Percentiles rank a stretch among this genome's conserved stretches.
phyloP scores from a whole-genome alignment of 225 moss, liverwort and hornwort genomes.

The Anthoceros angustus region DNA sequence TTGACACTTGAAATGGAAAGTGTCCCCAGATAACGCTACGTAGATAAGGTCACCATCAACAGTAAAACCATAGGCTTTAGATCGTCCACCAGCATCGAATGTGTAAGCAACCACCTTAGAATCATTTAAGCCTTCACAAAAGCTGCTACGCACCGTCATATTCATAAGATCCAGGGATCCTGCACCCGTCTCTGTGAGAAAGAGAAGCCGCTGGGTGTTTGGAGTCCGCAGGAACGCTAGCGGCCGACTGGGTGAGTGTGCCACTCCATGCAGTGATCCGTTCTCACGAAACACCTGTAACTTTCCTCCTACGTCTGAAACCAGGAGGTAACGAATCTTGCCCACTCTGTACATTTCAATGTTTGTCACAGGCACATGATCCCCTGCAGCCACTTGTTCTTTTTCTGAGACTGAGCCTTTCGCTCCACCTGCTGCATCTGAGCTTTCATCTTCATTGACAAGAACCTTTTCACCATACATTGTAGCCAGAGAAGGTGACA shows the following conservation, averaged over 20 bases:
- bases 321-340: conserved; percentile 69
- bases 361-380: conserved; percentile 26
- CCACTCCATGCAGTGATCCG: conserved; percentile 51
- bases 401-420: conserved; percentile 6
- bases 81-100: conserved; percentile 61
- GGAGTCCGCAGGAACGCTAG: conserved; percentile 68
- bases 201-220: conserved; percentile 61
- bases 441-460: background rate
- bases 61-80: conserved; percentile 74
- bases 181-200: conserved; percentile 59
- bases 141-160: conserved; percentile 64
- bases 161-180: conserved; percentile 72
- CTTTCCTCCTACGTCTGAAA: conserved; percentile 52
- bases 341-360: conserved; percentile 80
- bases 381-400: conserved; percentile 8
- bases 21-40: conserved; percentile 75
- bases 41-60: conserved; percentile 61
- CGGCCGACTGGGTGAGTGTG: conserved; percentile 59
- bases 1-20: conserved; percentile 66
- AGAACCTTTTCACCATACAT: conserved; percentile 15
- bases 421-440: background rate
- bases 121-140: conserved; percentile 60
- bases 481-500: conserved; percentile 15
- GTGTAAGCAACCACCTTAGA: conserved; percentile 56
- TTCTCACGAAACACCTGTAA: conserved; percentile 76